Conservation (phyloP, 495 filamentous ascomycete species). For the Terfezia boudieri region DNA sequence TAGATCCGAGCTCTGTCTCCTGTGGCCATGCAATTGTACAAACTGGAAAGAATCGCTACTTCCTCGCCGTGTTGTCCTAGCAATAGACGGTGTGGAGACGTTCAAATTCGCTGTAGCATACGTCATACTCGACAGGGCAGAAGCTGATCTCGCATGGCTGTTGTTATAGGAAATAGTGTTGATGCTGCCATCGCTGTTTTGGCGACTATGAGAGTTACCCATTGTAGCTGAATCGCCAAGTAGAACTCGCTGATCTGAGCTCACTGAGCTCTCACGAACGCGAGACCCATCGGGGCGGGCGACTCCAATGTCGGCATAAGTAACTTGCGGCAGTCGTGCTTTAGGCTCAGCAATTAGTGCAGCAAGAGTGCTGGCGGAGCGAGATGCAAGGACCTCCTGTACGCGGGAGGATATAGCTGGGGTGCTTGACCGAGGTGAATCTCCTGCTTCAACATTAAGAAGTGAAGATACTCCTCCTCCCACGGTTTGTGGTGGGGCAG, state of each 20-base stretch:
- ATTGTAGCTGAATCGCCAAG: constrained; percentile 11
- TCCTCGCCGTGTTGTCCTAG: background rate
- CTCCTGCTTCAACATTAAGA: background rate
- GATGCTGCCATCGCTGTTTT: background rate
- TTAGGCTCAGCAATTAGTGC: constrained; percentile 31
- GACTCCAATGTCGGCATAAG: constrained; percentile 67
- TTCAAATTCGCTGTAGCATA: background rate
- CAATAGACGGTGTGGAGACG: background rate
- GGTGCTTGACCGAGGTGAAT: background rate
- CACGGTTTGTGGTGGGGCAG: constrained; percentile 12
- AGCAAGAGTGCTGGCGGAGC: constrained; percentile 17
- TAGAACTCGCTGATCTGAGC: constrained; percentile 13
- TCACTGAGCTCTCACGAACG: constrained; percentile 37
- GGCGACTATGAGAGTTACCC: constrained; percentile 9
- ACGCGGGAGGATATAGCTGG: background rate
- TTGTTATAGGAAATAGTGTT: background rate
- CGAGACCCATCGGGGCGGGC: constrained; percentile 76
- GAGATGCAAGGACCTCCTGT: constrained; percentile 16
- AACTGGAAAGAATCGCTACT: background rate
- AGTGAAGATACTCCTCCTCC: background rate
- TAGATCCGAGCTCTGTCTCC: background rate
- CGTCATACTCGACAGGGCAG: background rate
- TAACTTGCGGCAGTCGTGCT: constrained; percentile 56
- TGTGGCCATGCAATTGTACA: background rate
- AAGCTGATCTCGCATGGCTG: background rate